Conservation (phyloP, 495 filamentous ascomycete species). For the Penicillium flavigenum region DNA sequence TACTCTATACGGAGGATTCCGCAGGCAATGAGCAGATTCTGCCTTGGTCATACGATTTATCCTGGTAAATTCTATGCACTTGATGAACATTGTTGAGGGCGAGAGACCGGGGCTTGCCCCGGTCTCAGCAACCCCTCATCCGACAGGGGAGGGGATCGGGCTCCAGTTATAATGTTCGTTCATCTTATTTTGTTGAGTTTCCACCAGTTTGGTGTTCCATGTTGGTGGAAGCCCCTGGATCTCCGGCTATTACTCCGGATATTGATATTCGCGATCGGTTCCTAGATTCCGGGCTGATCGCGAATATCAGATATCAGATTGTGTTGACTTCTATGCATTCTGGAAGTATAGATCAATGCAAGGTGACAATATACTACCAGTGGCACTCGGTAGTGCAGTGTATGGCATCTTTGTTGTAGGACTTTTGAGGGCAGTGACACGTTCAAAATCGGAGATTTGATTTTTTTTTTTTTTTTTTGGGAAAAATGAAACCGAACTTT, state of each 20-base stretch:
- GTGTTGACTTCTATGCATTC: neutral
- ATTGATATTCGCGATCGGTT: conserved; percentile 7
- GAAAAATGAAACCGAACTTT: neutral
- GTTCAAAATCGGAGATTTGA: conserved; percentile 1
- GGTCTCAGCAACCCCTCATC: neutral
- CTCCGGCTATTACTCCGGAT: neutral
- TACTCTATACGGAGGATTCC: too few relatives aligned
- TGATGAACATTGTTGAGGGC: neutral
- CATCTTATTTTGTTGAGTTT: neutral
- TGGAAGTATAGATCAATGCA: neutral
- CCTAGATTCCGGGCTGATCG: conserved; percentile 1
- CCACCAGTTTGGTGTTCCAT: neutral
- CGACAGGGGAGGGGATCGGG: neutral
- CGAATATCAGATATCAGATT: neutral
- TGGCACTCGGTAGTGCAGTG: neutral
- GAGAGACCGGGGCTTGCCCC: neutral
- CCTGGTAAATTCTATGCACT: conserved; percentile 1
- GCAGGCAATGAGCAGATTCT: neutral
- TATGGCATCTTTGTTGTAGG: neutral
- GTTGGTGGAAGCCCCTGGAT: neutral
- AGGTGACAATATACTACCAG: neutral
- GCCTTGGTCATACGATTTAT: neutral
- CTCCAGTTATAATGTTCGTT: neutral
- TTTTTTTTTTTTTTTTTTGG: too few relatives aligned
- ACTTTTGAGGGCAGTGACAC: neutral